A percentile compares a stretch with the other conserved stretches of the same genome.
Evolutionary conservation across 2,329 filamentous ascomycete genomes (phyloP).

Genomic region (Sarocladium oryzae): DNA sequence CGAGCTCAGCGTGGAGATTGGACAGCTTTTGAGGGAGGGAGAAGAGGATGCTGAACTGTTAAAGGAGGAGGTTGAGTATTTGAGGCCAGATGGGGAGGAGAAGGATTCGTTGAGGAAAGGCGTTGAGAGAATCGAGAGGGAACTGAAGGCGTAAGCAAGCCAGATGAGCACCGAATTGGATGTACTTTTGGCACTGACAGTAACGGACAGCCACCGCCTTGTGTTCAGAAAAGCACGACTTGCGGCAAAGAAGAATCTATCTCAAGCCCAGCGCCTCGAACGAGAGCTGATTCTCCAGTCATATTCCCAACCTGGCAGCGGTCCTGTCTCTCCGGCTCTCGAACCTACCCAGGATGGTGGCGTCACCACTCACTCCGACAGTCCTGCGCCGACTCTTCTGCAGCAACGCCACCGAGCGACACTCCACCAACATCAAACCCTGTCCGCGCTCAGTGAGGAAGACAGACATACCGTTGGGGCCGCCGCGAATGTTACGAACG

Average conservation of each 20-base stretch:
- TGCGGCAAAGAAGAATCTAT: constrained; percentile 66
- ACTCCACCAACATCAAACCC: constrained; percentile 27
- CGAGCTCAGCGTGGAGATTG: constrained; percentile 76
- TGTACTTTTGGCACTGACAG: neutral
- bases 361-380: constrained; percentile 14
- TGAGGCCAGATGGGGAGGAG: constrained; percentile 50
- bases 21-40: constrained; percentile 66
- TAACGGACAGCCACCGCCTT: constrained; percentile 42
- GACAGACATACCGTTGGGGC: constrained; percentile 69
- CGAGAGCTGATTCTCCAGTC: constrained; percentile 67
- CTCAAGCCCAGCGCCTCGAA: constrained; percentile 68
- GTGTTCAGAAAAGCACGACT: constrained; percentile 80
- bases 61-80: constrained; percentile 68
- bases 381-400: constrained; percentile 18
- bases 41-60: constrained; percentile 81
- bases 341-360: constrained; percentile 13
- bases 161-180: no score
- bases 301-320: constrained; percentile 40
- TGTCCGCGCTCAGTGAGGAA: constrained; percentile 47
- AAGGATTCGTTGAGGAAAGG: constrained; percentile 60
- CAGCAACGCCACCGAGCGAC: constrained; percentile 12
- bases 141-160: constrained; percentile 60
- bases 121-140: constrained; percentile 58
- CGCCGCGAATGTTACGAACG: constrained; percentile 75
- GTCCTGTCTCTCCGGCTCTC: constrained; percentile 23